Percentiles rank a stretch among this genome's conserved stretches.
phyloP scores from a whole-genome alignment of 306 rosid species.

The Ormosia semicastrata region DNA sequence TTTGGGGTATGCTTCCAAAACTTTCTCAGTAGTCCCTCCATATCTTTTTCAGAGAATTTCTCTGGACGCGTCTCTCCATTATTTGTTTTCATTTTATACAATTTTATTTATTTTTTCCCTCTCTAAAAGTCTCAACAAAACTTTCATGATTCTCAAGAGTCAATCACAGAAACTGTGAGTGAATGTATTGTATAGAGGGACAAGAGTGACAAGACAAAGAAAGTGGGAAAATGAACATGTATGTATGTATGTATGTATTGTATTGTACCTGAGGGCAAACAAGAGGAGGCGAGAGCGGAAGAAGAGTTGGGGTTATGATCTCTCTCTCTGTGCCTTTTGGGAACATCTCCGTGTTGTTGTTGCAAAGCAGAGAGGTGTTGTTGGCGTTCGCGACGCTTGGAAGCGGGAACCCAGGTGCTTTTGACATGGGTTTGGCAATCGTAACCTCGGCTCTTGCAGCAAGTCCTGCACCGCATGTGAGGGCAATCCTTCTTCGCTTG shows the following conservation, averaged over 20 bases:
- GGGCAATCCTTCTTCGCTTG: conserved; percentile 93
- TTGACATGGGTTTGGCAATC: conserved; percentile 83
- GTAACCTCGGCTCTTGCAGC: conserved; percentile 91
- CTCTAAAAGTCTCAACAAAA: too few species aligned
- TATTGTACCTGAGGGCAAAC: conserved; percentile 49
- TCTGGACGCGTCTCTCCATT: conserved; percentile 6
- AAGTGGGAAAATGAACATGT: too few species aligned
- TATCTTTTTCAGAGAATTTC: conserved; percentile 43
- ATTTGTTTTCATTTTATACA: background rate
- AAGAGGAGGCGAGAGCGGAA: conserved; percentile 53
- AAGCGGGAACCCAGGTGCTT: conserved; percentile 95
- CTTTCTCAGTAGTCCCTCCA: conserved; percentile 5
- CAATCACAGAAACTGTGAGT: conserved; percentile 36
- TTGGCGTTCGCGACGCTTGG: conserved; percentile 78
- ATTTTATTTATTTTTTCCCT: too few species aligned
- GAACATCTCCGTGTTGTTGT: conserved; percentile 35
- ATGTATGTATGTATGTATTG: too few species aligned
- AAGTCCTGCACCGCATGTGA: conserved; percentile 85
- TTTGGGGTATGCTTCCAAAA: conserved; percentile 38
- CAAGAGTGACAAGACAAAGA: background rate
- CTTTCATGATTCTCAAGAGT: background rate
- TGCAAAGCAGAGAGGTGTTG: conserved; percentile 39
- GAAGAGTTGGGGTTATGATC: conserved; percentile 46
- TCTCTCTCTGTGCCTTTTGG: conserved; percentile 46
- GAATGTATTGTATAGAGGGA: background rate